Evolutionary conservation across 257 asterid species (phyloP), one percentile per base, ranked within the genome.

Genomic region (Ilex asprella): DNA sequence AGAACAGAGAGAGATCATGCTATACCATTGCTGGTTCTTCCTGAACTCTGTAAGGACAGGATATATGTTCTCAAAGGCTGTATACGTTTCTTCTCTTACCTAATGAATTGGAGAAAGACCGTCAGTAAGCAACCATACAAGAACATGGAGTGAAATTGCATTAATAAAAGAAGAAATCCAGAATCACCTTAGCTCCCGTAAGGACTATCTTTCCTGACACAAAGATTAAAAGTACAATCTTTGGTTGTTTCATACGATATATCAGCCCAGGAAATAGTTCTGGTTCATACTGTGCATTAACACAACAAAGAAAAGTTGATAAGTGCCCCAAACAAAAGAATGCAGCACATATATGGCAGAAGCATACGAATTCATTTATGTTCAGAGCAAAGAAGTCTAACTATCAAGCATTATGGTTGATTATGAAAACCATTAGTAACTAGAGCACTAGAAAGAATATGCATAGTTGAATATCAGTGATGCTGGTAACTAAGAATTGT

Each of bases 141-240:
- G 61, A 21, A 54, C 35, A 55, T 11, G n/a, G 11, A 12, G 54
- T 49, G 14, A 7, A 49, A 12, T 11, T 3, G 16, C 14, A 49
- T 49, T 49, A 49, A 49, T 3, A 49, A 11, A 49, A 0, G 16
- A 11, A 49, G 10, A 49, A 11, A 49, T 1, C 6, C 16, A 12
- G 16, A 12, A 49, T 39, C 53, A 70, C 69, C 74, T 70, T 70
- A 0, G 74, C 74, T 50, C 69, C 74, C 6, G 74, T 63, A 44
- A 70, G 63, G 11, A 70, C 74, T 12, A 70, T 58, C 58, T 70
- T 63, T n/a, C 74, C 74, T 1, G 74, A 70, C 10, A 54, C 60
- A 51, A 70, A 63, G 27, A 70, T 31, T 4, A 70, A 65, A 12
- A 63, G 31, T 60, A 63, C 74, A 2, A 58, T 58, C 41, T 70